Conservation (phyloP, 1,284 basidiomycete genomes). For the Fomitiporia mediterranea region DNA sequence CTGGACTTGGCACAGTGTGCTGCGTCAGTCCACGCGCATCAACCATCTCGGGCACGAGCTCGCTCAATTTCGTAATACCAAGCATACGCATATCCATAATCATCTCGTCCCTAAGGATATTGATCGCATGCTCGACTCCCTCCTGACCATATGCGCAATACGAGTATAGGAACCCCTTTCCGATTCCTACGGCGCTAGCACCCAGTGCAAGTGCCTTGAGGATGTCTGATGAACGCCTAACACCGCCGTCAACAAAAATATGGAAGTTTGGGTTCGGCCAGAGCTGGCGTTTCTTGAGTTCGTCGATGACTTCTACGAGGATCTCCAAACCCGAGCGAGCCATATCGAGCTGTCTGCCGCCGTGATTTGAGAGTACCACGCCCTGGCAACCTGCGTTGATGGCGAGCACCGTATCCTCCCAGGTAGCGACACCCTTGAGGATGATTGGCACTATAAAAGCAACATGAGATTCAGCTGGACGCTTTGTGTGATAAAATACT, state of each 20-base stretch:
- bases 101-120: constrained; percentile 52
- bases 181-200: constrained; percentile 55
- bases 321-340: constrained; percentile 61
- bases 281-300: constrained; percentile 46
- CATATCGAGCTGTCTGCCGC: constrained; percentile 64
- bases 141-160: constrained; percentile 64
- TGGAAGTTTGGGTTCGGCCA: constrained; percentile 49
- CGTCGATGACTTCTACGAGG: constrained; percentile 57
- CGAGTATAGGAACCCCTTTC: constrained; percentile 59
- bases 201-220: constrained; percentile 71
- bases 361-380: constrained; percentile 66
- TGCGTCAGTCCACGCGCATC: constrained; percentile 33
- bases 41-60: constrained; percentile 44
- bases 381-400: constrained; percentile 61
- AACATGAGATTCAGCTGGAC: constrained; percentile 6
- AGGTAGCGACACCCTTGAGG: constrained; percentile 50
- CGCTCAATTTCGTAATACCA: constrained; percentile 44
- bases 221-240: constrained; percentile 64
- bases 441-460: constrained; percentile 40
- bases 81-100: constrained; percentile 50
- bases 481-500: background rate
- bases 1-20: constrained; percentile 38
- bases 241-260: constrained; percentile 69
- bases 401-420: constrained; percentile 62
- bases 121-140: constrained; percentile 47